Evolutionary conservation across 306 rosid species (phyloP).

Genomic region (Quillaja saponaria): DNA sequence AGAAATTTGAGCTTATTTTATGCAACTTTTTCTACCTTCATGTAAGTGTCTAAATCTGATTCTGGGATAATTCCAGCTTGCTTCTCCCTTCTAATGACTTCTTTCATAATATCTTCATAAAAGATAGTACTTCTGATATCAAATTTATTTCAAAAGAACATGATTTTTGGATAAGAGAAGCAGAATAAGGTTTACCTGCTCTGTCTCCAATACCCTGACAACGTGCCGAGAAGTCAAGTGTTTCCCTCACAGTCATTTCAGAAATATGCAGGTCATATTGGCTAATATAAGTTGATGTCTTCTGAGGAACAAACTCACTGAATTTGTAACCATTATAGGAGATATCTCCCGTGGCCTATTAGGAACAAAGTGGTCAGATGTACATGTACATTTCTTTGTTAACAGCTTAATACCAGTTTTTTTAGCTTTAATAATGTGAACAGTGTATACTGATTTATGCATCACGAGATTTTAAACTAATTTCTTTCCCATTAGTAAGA

Average conservation of each 20-base stretch:
- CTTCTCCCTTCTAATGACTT: constrained; percentile 31
- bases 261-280: constrained; percentile 37
- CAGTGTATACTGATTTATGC: too few species aligned
- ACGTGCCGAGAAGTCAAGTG: constrained; percentile 30
- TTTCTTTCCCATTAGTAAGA: too few species aligned
- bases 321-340: constrained; percentile 30
- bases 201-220: constrained; percentile 33
- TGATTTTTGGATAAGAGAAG: not conserved
- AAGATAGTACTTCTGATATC: not conserved
- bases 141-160: not conserved
- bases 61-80: constrained; percentile 36
- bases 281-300: constrained; percentile 39
- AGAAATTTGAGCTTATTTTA: not conserved
- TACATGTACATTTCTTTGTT: not conserved
- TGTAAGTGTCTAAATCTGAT: constrained; percentile 30
- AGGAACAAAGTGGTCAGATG: not conserved
- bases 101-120: constrained; percentile 29
- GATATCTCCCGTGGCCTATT: constrained; percentile 28
- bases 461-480: too few species aligned
- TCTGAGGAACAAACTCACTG: constrained; percentile 33
- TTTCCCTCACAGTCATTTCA: constrained; percentile 37
- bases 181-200: constrained; percentile 22
- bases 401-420: not conserved
- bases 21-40: constrained; percentile 19
- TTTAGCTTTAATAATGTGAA: not conserved